phyloP scores from a whole-genome alignment of 2,329 filamentous ascomycete species.

The Ascochyta rabiei region DNA sequence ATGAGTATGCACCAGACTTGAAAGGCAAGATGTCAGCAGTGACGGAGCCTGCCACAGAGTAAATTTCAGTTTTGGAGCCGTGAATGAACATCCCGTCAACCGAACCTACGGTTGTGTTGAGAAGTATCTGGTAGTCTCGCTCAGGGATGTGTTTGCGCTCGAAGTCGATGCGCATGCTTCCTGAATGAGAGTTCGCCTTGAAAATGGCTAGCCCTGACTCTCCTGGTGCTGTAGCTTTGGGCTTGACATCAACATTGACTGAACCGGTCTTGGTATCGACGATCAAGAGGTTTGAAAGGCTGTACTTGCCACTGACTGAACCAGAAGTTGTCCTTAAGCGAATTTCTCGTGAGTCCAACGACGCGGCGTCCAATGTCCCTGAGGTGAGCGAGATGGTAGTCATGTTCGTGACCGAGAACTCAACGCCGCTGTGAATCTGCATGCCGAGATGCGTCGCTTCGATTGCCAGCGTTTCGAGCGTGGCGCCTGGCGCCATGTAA shows the following conservation, averaged over 20 bases:
- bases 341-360: conserved; percentile 48
- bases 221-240: conserved; percentile 40
- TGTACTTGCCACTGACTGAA: conserved; percentile 50
- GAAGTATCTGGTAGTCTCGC: conserved; percentile 50
- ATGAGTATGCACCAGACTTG: conserved; percentile 32
- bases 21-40: conserved; percentile 48
- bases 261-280: conserved; percentile 51
- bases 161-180: conserved; percentile 47
- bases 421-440: conserved; percentile 41
- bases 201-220: conserved; percentile 46
- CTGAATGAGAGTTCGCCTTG: conserved; percentile 41
- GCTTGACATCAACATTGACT: conserved; percentile 49
- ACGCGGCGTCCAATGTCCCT: conserved; percentile 42
- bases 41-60: conserved; percentile 47
- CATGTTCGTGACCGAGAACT: conserved; percentile 41
- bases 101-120: conserved; percentile 48
- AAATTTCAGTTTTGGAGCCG: conserved; percentile 46
- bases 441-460: conserved; percentile 48
- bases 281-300: conserved; percentile 49
- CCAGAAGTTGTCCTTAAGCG: conserved; percentile 49
- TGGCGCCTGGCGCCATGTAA: conserved; percentile 43
- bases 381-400: conserved; percentile 44
- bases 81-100: conserved; percentile 51
- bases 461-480: conserved; percentile 44
- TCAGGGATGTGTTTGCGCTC: conserved; percentile 45